Evolutionary conservation across 257 asterid genomes (phyloP), one percentile per base, ranked within the genome.

Genomic region (Cinchona pubescens): DNA sequence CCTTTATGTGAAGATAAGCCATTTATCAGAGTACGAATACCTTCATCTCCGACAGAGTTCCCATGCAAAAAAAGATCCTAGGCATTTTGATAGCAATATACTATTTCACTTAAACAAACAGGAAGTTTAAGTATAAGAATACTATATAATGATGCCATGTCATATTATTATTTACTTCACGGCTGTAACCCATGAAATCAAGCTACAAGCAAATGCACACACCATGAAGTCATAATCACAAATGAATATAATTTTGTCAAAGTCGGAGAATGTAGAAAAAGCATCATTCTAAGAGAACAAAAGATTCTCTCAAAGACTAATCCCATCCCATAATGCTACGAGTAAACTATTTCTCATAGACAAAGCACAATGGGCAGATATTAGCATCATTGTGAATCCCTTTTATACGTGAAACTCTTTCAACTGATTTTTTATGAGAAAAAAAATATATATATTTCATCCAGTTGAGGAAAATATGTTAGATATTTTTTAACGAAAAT

Each of bases 11-110:
- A 82, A 79, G 91, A 86, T 86, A 94, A 79, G 65, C 99, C 97
- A 75, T 90, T 72, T 82, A 92, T 86, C 80, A 94, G 83, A 71
- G 98, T 94, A 71, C 87, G 84, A 46, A 85, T 92, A 42, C 99
- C 99, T 88, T 90, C 99, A 90, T 94, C 96, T 1, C 99, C 99
- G 67, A 94, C 83, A 69, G 94, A 80, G 88, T 94, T 94, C 65
- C 98, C 99, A 82, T 93, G 93, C 86, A 94, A 79, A 87, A 83
- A 83, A 69, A 94, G 95, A 86, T 92, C 97, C 99, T 94, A 75
- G 64, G 75, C 80, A 87, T 60, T 79, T 48, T 69, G 73, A 59
- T 38, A 56, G 42, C 62, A 43, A 69, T 3, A 56, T 8, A 48
- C 32, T 51, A 19, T 30, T 63, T 71, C 38, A 32, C 9, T 9